Evolutionary conservation across 345 rosid genomes (phyloP), one percentile per base, ranked within the genome.

Genomic region (Litchi chinensis): DNA sequence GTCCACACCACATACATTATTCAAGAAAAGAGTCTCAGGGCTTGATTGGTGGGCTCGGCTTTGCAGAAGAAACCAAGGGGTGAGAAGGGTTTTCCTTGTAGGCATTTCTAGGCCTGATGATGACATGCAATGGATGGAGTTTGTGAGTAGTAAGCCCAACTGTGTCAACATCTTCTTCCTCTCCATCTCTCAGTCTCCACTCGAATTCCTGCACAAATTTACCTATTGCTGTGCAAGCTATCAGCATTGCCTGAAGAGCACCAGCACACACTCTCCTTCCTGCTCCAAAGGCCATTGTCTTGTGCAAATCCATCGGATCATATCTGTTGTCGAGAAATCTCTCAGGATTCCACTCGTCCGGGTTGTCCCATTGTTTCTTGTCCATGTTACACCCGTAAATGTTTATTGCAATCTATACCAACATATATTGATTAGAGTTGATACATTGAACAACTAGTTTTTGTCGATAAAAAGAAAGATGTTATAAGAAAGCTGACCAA

Each of bases 261-360:
- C 97, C 98, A 2, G 97, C 95, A 40, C 99, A 93, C 7, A 75
- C 85, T 81, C 94, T 90, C 79, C 87, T 96, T 50, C 98, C 98
- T 0, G 91, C 91, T 65, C 99, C 99, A 41, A 96, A 96, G 0
- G 97, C 99, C 97, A 93, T 91, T 13, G 97, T 96, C 88, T 92
- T 91, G 83, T 91, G 82, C 77, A 94, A 76, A 75, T 94, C 97
- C 22, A 79, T 37, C 0, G 81, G 68, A 80, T 91, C 95, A 52
- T 84, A 86, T 76, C 80, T 91, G 9, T 73, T 86, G 26, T 85
- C 91, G 0, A 92, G 82, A 50, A 94, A 94, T 79, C 97, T 79
- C 89, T 91, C 97, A 0, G 99, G 97, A 37, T 72, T 84, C 94
- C 95, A 96, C 68, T 89, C 91, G 73, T 86, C 87, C 0, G 98